Percentiles rank a stretch among this genome's conserved stretches.
These are phyloP conservation scores for Diaporthe humulicola DNA, from an alignment of 2,329 filamentous ascomycete genomes.

Conservation along the genomic window DNA sequence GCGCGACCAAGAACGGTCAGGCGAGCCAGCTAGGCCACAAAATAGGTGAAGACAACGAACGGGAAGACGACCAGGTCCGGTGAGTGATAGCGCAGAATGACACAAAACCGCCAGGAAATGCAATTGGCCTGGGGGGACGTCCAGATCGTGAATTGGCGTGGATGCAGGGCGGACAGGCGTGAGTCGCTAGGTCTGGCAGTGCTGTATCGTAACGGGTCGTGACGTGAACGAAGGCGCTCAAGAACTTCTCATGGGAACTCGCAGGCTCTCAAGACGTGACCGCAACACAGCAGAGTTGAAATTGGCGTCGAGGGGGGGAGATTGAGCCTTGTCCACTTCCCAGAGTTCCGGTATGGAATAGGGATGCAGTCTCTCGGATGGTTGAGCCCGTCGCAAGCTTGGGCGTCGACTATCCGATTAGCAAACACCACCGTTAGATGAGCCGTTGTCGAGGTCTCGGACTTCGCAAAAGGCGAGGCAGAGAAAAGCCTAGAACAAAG, in stretches of 20 bases:
- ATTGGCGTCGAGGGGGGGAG: not conserved
- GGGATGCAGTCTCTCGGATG: slow-evolving; percentile 26
- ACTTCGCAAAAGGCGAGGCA: slow-evolving; percentile 25
- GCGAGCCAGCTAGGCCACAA: slow-evolving; percentile 26
- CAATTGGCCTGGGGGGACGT: slow-evolving; percentile 30
- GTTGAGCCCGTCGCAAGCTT: slow-evolving; percentile 30
- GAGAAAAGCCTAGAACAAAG: slow-evolving; percentile 30
- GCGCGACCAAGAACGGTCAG: slow-evolving; percentile 37
- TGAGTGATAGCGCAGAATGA: slow-evolving; percentile 21
- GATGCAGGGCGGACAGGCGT: not conserved
- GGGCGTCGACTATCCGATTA: slow-evolving; percentile 27
- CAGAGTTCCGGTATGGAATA: slow-evolving; percentile 5
- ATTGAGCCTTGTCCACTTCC: not conserved
- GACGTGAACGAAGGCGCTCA: slow-evolving; percentile 25
- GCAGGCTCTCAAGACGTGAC: not conserved
- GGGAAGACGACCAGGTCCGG: slow-evolving; percentile 23
- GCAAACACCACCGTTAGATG: slow-evolving; percentile 20
- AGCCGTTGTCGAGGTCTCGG: slow-evolving; percentile 24
- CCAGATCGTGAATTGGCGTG: slow-evolving; percentile 23
- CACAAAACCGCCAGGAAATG: slow-evolving; percentile 30
- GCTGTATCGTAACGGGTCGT: slow-evolving; percentile 35
- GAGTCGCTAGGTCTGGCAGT: slow-evolving; percentile 6
- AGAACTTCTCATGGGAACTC: slow-evolving; percentile 26
- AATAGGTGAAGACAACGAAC: slow-evolving; percentile 2
- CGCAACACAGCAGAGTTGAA: slow-evolving; percentile 8